These are phyloP conservation scores for Maudiozyma pseudohumilis DNA, from an alignment of 805 yeast species.

Conservation along the genomic window DNA sequence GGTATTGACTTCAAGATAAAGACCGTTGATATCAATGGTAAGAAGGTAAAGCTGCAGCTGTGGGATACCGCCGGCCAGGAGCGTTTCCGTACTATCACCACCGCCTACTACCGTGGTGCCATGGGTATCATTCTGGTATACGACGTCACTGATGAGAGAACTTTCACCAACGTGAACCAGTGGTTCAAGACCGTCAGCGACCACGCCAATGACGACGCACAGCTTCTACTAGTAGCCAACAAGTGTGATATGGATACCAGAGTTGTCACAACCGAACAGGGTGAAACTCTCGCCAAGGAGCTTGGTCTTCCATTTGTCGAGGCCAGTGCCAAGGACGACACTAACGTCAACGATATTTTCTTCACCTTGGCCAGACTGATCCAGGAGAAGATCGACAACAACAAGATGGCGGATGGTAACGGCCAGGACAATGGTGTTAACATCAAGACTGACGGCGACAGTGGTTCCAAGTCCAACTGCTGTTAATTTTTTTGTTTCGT, in stretches of 20 bases:
- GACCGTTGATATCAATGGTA: constrained; percentile 88
- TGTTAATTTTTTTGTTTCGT: too few relatives aligned
- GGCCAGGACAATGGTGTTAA: constrained; percentile 38
- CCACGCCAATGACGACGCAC: constrained; percentile 95
- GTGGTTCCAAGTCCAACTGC: constrained; percentile 38
- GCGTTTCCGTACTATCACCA: constrained; percentile 85
- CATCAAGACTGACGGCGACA: constrained; percentile 37
- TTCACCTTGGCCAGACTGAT: constrained; percentile 79
- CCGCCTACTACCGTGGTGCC: constrained; percentile 87
- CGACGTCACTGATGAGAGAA: constrained; percentile 81
- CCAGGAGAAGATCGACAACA: constrained; percentile 59
- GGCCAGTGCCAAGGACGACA: constrained; percentile 91
- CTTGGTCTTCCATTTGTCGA: constrained; percentile 87
- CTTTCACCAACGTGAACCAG: constrained; percentile 83
- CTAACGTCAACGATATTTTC: constrained; percentile 86
- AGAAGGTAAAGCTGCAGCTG: constrained; percentile 85
- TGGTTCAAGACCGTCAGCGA: constrained; percentile 96
- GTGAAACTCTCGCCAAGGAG: constrained; percentile 77
- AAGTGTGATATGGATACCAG: constrained; percentile 87
- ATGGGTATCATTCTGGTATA: constrained; percentile 78
- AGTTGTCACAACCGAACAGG: constrained; percentile 83
- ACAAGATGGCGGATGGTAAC: constrained; percentile 42
- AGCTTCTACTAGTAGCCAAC: constrained; percentile 88
- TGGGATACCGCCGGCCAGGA: constrained; percentile 99
- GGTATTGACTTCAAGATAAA: constrained; percentile 98